Percentiles rank a stretch among this genome's conserved stretches.
These are phyloP conservation scores for Apophysomyces sp. DNA, from an alignment of 371 early-diverging fungal species.

Conservation along the genomic window DNA sequence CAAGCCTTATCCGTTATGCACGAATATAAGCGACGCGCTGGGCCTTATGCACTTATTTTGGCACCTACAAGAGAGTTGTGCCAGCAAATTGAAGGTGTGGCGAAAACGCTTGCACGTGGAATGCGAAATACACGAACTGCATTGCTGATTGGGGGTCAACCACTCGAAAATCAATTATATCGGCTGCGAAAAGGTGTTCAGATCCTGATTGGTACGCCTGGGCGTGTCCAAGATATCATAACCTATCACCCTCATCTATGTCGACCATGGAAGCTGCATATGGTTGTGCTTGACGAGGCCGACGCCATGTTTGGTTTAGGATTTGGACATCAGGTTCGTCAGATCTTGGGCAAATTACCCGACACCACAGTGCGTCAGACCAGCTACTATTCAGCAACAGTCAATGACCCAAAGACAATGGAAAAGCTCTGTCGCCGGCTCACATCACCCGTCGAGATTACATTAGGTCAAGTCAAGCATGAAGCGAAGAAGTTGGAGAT, in stretches of 20 bases:
- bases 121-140: conserved; percentile 56
- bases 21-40: conserved; percentile 31
- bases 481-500: conserved; percentile 23
- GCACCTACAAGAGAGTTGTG: conserved; percentile 60
- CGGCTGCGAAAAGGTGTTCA: conserved; percentile 60
- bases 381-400: conserved; percentile 52
- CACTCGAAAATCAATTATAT: conserved; percentile 50
- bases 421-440: conserved; percentile 14
- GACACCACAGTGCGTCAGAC: conserved; percentile 46
- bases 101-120: conserved; percentile 43
- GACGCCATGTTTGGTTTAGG: conserved; percentile 60
- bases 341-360: conserved; percentile 47
- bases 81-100: conserved; percentile 47
- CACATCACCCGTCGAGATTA: conserved; percentile 21
- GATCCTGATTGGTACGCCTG: conserved; percentile 61
- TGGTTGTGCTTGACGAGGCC: conserved; percentile 63
- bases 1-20: conserved; percentile 44
- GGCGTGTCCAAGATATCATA: conserved; percentile 52
- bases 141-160: conserved; percentile 55
- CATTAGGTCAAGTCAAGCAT: conserved; percentile 4
- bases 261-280: conserved; percentile 45
- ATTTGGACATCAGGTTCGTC: conserved; percentile 47
- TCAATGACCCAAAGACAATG: conserved; percentile 12
- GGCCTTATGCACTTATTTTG: conserved; percentile 59
- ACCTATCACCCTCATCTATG: conserved; percentile 41